These are phyloP conservation scores for Coemansia sp. DNA, from an alignment of 192 early-diverging fungal species.

Conservation along the genomic window DNA sequence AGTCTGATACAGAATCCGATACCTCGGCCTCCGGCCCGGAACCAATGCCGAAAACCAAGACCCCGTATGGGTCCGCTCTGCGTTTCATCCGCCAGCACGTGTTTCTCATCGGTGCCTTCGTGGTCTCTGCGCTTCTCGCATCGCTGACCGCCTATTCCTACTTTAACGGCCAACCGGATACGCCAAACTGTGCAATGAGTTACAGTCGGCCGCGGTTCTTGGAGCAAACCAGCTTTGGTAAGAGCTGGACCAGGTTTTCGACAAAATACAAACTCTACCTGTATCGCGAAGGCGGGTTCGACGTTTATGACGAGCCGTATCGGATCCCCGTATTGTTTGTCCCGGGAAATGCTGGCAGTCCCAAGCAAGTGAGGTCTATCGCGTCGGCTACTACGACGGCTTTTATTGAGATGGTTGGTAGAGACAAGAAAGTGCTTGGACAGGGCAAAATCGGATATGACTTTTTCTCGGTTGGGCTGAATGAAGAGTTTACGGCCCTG, in stretches of 20 bases:
- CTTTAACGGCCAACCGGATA: constrained; percentile 61
- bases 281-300: constrained; percentile 65
- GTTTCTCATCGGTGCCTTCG: constrained; percentile 11
- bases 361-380: constrained; percentile 83
- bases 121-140: constrained; percentile 12
- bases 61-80: no score
- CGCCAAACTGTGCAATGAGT: constrained; percentile 51
- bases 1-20: no score
- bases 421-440: constrained; percentile 7
- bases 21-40: no score
- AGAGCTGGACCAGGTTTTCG: constrained; percentile 54
- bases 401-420: constrained; percentile 49
- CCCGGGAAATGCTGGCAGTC: constrained; percentile 92
- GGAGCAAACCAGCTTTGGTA: constrained; percentile 39
- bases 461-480: constrained; percentile 66
- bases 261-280: constrained; percentile 74
- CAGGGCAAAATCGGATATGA: constrained; percentile 47
- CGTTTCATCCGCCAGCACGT: constrained; percentile 6
- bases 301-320: constrained; percentile 42
- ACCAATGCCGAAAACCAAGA: no score
- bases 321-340: constrained; percentile 90
- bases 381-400: constrained; percentile 65
- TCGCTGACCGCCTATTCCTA: constrained; percentile 56
- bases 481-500: constrained; percentile 91
- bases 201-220: constrained; percentile 56